phyloP scores from a whole-genome alignment of 2,329 filamentous ascomycete species.

The Scorias spongiosa region DNA sequence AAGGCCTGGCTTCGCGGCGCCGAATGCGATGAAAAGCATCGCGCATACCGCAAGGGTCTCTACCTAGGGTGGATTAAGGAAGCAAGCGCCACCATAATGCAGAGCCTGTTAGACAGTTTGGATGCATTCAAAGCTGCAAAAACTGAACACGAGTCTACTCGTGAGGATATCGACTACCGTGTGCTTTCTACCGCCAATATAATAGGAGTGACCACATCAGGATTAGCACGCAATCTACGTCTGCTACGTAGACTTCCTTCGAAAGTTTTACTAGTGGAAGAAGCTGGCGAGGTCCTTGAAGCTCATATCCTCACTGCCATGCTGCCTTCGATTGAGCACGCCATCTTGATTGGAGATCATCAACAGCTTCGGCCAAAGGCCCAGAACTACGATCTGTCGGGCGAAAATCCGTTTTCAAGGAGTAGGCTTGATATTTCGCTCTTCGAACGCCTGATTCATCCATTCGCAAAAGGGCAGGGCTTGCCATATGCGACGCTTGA shows the following conservation, averaged over 20 bases:
- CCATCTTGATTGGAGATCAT: slow-evolving; percentile 51
- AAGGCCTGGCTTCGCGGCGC: slow-evolving; percentile 4
- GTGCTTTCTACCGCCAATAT: slow-evolving; percentile 31
- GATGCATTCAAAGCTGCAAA: slow-evolving; percentile 7
- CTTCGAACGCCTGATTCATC: slow-evolving; percentile 41
- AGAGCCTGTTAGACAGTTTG: slow-evolving; percentile 9
- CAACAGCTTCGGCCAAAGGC: slow-evolving; percentile 45
- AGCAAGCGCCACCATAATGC: slow-evolving; percentile 4
- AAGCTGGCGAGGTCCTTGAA: slow-evolving; percentile 55
- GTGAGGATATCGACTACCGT: slow-evolving; percentile 25
- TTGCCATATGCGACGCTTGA: slow-evolving; percentile 28
- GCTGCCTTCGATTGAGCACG: slow-evolving; percentile 44
- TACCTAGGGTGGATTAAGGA: slow-evolving; percentile 6
- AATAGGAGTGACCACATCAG: slow-evolving; percentile 46
- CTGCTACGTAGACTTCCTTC: slow-evolving; percentile 33
- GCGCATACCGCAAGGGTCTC: slow-evolving; percentile 1
- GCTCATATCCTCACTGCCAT: slow-evolving; percentile 45
- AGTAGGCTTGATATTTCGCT: slow-evolving; percentile 42
- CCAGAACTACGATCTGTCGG: slow-evolving; percentile 38
- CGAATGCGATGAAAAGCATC: background rate
- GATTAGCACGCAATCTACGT: slow-evolving; percentile 37
- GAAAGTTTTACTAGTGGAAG: slow-evolving; percentile 41
- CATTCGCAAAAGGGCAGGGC: background rate
- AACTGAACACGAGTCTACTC: slow-evolving; percentile 12
- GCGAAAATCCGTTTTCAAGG: slow-evolving; percentile 26